These are phyloP conservation scores for Leucocoprinus leucothites DNA, from an alignment of 768 basidiomycete genomes.

Conservation along the genomic window DNA sequence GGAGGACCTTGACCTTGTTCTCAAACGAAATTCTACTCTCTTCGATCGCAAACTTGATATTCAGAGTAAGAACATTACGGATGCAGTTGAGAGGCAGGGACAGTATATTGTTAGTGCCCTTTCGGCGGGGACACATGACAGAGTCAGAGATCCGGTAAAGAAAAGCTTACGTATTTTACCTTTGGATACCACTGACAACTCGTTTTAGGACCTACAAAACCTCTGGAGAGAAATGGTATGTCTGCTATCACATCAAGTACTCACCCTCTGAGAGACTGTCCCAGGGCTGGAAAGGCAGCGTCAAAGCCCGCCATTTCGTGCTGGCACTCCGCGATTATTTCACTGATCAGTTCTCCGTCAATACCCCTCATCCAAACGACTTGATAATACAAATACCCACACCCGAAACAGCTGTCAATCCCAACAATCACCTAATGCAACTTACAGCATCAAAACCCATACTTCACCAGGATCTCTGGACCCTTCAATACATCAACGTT, in stretches of 20 bases:
- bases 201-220: slow-evolving; percentile 8
- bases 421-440: too few species aligned
- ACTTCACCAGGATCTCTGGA: slow-evolving; percentile 24
- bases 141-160: slow-evolving; percentile 37
- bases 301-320: slow-evolving; percentile 50
- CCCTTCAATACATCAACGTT: slow-evolving; percentile 29
- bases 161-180: background rate
- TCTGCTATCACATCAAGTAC: too few species aligned
- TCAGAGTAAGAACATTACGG: slow-evolving; percentile 26
- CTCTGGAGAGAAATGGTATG: slow-evolving; percentile 15
- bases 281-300: slow-evolving; percentile 50
- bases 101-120: background rate
- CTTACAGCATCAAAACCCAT: slow-evolving; percentile 11
- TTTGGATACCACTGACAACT: background rate
- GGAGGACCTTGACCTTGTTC: slow-evolving; percentile 34
- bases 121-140: slow-evolving; percentile 39
- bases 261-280: background rate
- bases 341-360: slow-evolving; percentile 18
- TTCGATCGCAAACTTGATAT: slow-evolving; percentile 48
- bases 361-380: background rate
- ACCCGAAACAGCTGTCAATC: background rate
- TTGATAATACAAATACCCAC: background rate
- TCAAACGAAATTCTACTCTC: slow-evolving; percentile 34
- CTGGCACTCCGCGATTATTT: slow-evolving; percentile 39
- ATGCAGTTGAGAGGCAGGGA: slow-evolving; percentile 13